A percentile compares a stretch with the other conserved stretches of the same genome.
Evolutionary conservation across 305 asterid species (phyloP).

Genomic region (Fraxinus floribunda): DNA sequence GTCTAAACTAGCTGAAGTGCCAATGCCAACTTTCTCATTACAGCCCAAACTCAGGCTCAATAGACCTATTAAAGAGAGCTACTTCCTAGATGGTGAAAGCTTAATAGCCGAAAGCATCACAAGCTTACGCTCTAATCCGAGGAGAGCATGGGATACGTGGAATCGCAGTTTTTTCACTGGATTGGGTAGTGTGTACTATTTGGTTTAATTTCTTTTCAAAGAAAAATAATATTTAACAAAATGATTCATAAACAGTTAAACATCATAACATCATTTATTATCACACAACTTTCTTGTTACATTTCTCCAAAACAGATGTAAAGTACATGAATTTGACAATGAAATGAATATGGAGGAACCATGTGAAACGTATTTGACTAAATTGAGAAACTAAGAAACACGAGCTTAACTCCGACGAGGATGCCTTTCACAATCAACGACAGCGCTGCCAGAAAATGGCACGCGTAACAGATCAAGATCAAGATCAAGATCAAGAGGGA

Average conservation of each 20-base stretch:
- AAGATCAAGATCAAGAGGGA: constrained; percentile 25
- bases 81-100: too few relatives aligned
- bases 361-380: background rate
- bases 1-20: too few relatives aligned
- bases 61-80: too few relatives aligned
- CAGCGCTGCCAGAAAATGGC: background rate
- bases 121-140: too few relatives aligned
- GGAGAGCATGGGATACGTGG: too few relatives aligned
- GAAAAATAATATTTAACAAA: background rate
- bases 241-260: background rate
- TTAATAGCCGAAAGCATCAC: too few relatives aligned
- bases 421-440: background rate
- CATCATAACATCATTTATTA: constrained; percentile 9
- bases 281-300: constrained; percentile 16
- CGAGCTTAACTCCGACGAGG: background rate
- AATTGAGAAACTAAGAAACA: background rate
- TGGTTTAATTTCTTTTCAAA: background rate
- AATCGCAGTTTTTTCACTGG: background rate
- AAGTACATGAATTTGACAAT: background rate
- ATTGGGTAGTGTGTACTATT: background rate
- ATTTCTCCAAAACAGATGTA: background rate
- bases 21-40: too few relatives aligned
- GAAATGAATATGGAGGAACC: background rate
- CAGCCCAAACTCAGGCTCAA: too few relatives aligned
- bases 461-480: background rate